phyloP scores from a whole-genome alignment of 495 filamentous ascomycete genomes.

The Penicillium coffeae region DNA sequence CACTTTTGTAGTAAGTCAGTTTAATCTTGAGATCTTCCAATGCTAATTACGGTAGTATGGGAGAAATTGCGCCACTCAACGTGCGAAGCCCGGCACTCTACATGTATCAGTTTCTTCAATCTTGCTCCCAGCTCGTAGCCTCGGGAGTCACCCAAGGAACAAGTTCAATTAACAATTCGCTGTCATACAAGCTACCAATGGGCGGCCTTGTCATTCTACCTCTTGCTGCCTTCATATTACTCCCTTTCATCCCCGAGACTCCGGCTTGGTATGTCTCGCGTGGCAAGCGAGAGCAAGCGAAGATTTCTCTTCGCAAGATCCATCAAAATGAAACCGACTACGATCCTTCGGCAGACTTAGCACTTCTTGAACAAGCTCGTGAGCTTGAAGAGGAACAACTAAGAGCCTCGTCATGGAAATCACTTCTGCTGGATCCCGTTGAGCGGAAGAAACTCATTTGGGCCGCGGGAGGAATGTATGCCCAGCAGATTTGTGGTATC shows the following conservation, averaged over 20 bases:
- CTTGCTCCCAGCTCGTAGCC: constrained; percentile 30
- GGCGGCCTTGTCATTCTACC: constrained; percentile 30
- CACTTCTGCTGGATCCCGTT: constrained; percentile 28
- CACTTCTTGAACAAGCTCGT: constrained; percentile 15
- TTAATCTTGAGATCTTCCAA: background rate
- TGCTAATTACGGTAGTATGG: constrained; percentile 11
- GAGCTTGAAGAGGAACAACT: constrained; percentile 18
- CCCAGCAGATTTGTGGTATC: constrained; percentile 39
- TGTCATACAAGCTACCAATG: constrained; percentile 34
- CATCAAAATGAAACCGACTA: constrained; percentile 23
- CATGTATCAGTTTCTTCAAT: constrained; percentile 37
- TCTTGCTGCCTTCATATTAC: constrained; percentile 22
- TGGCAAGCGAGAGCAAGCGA: constrained; percentile 18
- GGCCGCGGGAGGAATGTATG: constrained; percentile 30
- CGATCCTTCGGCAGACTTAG: constrained; percentile 24
- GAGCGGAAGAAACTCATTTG: constrained; percentile 36
- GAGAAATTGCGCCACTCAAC: constrained; percentile 29
- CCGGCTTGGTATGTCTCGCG: constrained; percentile 32
- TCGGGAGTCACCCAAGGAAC: constrained; percentile 33
- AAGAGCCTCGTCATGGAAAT: constrained; percentile 22
- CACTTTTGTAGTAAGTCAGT: constrained; percentile 15
- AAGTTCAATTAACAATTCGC: constrained; percentile 16
- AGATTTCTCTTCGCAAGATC: constrained; percentile 28
- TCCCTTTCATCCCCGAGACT: constrained; percentile 33
- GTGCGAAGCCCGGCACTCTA: constrained; percentile 33